Evolutionary conservation across 257 asterid genomes (phyloP), one percentile per base, ranked within the genome.

Genomic region (Datura wrightii): DNA sequence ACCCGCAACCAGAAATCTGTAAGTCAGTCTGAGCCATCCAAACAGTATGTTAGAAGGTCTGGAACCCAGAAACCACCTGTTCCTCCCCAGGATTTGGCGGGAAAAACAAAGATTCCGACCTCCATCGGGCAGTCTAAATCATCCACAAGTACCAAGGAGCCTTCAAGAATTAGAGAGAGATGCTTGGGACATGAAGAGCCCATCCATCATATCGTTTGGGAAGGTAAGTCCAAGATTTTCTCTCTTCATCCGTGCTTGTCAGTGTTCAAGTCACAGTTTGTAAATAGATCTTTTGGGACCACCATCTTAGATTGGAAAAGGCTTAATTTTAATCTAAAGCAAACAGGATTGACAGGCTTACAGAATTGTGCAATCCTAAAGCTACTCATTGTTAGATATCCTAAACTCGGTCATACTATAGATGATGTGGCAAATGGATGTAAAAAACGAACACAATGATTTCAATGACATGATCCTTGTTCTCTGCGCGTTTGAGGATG

Each of bases 151-250:
- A 31, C 81, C 44, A 53, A 74, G 44, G 14, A 74, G 8, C 19
- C 81, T 48, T 74, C 59, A 3, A 50, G 81, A 74, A 13, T 50
- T 74, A 31, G 15, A 1, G 9, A 69, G 36, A 41, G 8, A 39
- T 39, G 8, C 79, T 8, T 8, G 3, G 79, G 34, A 69, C 11
- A 52, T 50, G 82, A 78, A 34, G 65, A 78, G 48, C 76, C 85
- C 15, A 2, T 41, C 76, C 50, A 84, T 46, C 56, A 80, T 60
- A 84, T 87, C 54, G 37, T 31, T 10, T 63, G 81, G 65, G 80
- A 87, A 70, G 83, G 87, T 74, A 67, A 4, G 82, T n/a, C 42
- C 72, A 42, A 14, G 62, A 16, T 7, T 48, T 76, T 55, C 74
- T 44, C 74, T 14, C 1, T 3, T 66, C 74, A 13, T 66, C 74